Base-by-base conservation (phyloP, 106 monocot genomes). In the Platanthera guangdongensis region DNA sequence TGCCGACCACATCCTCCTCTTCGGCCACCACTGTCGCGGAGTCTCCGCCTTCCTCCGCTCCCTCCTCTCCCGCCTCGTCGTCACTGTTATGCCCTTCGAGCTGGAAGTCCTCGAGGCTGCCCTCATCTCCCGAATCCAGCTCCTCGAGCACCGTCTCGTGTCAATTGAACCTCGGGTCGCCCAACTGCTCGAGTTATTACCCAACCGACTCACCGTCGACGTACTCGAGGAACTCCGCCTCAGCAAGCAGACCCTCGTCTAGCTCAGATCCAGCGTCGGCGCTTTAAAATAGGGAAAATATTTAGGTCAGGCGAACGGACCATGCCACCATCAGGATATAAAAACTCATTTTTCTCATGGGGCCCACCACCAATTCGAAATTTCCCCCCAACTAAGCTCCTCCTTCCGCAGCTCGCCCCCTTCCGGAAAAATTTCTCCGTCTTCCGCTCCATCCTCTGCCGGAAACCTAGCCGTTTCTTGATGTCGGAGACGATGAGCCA, bases 91-190 rank as follows among this genome's bases (percentile, higher is more conserved):
- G 94, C 93, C 94, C 74, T 97, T 97, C 82, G 94, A 97, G 78
- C 86, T 97, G 64, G 97, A 97, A 91, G 97, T 97, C 81, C 90
- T 97, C 52, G 96, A 97, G 83, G 93, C 93, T 64, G 96, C 96
- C 72, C 87, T 97, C 74, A 73, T 97, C 80, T 97, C 93, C 65
- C 87, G 93, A 73, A 89, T 97, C 85, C 93, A 97, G 78, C 87
- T 89, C 16, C 73, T 93, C 77, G 96, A 97, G 72, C 87, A 86
- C 10, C 87, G 79, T 72, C 73, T 97, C 60, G 84, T 97, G 84
- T 81, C 69, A 75, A 16, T 79, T 39, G 25, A 47, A 21, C 49
- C 75, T n/a, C 80, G 91, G 87, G 97, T 99, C 21, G 89, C 74
- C 72, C 80, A 84, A 86, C 79, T 99, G 76, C 89, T 97, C 51